These are phyloP conservation scores for Eucalyptus polyanthemos DNA, from an alignment of 345 rosid species.

Conservation along the genomic window DNA sequence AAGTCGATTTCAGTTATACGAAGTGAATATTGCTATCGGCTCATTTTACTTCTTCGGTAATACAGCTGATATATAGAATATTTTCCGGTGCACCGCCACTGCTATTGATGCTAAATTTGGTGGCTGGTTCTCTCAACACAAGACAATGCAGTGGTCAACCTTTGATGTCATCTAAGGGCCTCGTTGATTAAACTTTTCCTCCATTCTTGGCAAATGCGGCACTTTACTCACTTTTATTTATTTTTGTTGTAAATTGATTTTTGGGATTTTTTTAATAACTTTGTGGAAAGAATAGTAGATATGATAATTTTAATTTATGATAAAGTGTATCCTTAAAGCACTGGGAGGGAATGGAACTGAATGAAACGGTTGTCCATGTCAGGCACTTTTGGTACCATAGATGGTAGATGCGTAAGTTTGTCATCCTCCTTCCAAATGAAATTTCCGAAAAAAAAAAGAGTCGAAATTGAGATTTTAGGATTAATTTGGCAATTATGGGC, in stretches of 20 bases:
- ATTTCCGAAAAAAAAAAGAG: background rate
- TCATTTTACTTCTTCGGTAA: background rate
- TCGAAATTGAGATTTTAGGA: background rate
- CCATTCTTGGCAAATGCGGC: background rate
- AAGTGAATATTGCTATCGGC: background rate
- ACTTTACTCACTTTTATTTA: background rate
- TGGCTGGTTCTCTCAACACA: background rate
- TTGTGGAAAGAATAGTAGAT: background rate
- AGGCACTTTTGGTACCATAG: background rate
- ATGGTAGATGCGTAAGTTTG: background rate
- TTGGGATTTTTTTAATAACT: background rate
- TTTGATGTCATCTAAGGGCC: background rate
- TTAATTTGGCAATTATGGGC: background rate
- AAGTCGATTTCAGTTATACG: background rate
- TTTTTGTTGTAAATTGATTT: background rate
- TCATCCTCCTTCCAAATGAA: background rate
- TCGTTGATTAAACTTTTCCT: background rate
- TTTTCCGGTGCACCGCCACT: background rate
- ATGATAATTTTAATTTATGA: background rate
- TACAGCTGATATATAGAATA: background rate
- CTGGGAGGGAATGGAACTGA: background rate
- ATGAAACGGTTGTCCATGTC: background rate
- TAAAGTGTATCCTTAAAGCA: background rate
- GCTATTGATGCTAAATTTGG: background rate
- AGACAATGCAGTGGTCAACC: background rate